Base-by-base conservation (phyloP, 441 rosid genomes). In the Aquilaria agallochum region DNA sequence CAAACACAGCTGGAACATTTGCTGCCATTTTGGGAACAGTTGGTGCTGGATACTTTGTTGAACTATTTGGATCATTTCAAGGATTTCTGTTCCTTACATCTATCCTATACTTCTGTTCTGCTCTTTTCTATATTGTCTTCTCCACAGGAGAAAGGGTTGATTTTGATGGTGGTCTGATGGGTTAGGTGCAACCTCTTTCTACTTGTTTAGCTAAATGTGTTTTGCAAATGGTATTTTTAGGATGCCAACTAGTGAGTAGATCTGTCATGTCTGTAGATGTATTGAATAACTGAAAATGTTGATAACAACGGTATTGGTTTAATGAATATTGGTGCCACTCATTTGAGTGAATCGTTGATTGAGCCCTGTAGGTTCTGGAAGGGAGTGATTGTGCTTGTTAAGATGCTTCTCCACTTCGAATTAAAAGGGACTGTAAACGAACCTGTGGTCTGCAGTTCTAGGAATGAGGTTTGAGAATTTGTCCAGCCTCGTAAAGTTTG, bases 1-100 rank as follows among this genome's bases (percentile, higher is more conserved):
- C 96, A 56, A 87, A 87, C 62, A 85, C 99, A 42, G 96, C 85
- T 9, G 97, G 96, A 50, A 94, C 95, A 15, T 64, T 80, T 45
- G 96, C 99, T 36, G 99, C 99, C 58, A 91, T 91, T 76, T 53
- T 87, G 65, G 99, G 99, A 58, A 91, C 99, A 11, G 90, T 94
- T 64, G 97, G 99, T 77, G 81, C 92, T 70, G 97, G 96, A 66
- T 94, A 83, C 82, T 94, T 91, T 68, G 96, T 86, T 32, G 97
- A 94, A 65, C 65, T 82, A 54, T 78, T 87, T 31, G 97, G 99
- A 55, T 94, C 99, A 15, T 94, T 94, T 80, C 85, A 70, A 77
- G 99, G 96, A 76, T 91, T 94, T 69, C 79, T 94, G 76, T 51
- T 86, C 68, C 88, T 94, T 12, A 91, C 97, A 1, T 78, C 97